Percentiles rank a stretch among this genome's conserved stretches.
Conservation (phyloP, 371 early-diverging fungal genomes). For the Polyrhizophydium stewartii region DNA sequence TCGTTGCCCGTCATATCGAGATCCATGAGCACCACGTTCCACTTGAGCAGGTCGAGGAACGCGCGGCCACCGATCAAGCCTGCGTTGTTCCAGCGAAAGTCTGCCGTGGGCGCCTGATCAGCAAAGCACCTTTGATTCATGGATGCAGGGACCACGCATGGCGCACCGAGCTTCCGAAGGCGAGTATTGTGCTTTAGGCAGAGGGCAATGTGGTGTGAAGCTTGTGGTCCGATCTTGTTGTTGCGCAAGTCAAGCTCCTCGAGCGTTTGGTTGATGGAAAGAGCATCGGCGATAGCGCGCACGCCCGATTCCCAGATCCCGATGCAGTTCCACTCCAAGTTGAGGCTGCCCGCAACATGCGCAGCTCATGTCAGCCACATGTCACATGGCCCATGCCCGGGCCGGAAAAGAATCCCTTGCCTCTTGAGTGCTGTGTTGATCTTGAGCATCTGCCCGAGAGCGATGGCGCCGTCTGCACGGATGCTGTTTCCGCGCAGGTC, state of each 20-base stretch:
- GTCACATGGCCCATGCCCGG: too few species aligned
- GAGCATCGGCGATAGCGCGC: constrained; percentile 40
- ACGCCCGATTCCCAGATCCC: constrained; percentile 52
- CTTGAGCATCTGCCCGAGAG: constrained; percentile 45
- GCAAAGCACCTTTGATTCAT: neutral
- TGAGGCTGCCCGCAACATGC: constrained; percentile 14
- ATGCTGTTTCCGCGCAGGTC: constrained; percentile 49
- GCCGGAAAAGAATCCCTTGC: neutral
- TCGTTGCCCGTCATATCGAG: constrained; percentile 45
- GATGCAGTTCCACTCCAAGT: constrained; percentile 54
- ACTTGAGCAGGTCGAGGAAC: constrained; percentile 39
- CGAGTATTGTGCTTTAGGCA: constrained; percentile 36
- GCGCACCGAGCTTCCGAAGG: constrained; percentile 29
- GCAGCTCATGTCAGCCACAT: too few species aligned
- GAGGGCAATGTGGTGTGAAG: constrained; percentile 27
- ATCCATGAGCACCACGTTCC: constrained; percentile 33
- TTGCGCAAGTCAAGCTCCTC: constrained; percentile 47
- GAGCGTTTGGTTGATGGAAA: constrained; percentile 38
- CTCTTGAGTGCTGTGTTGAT: constrained; percentile 32
- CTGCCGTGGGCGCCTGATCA: constrained; percentile 10
- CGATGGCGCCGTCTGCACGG: constrained; percentile 47
- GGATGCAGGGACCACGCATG: neutral
- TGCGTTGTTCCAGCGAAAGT: constrained; percentile 49
- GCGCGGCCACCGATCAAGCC: constrained; percentile 46
- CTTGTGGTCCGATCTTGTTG: constrained; percentile 46